Evolutionary conservation across 2,329 filamentous ascomycete genomes (phyloP).

Genomic region (Hymenotorrendiella dingleyae): DNA sequence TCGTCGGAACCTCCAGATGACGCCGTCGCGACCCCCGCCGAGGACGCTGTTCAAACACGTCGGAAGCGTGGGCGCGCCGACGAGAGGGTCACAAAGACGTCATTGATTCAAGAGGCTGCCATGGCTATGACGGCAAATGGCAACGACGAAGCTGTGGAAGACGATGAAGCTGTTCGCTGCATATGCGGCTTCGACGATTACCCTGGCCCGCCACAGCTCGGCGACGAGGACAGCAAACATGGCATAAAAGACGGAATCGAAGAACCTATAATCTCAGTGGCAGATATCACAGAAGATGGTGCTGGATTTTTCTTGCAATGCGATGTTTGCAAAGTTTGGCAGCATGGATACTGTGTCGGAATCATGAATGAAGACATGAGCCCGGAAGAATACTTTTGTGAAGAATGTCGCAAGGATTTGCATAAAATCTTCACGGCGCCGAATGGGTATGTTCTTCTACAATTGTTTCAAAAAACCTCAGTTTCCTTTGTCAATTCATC

Average conservation of each 20-base stretch:
- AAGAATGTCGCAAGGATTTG: constrained; percentile 85
- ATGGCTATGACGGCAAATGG: constrained; percentile 55
- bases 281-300: constrained; percentile 61
- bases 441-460: constrained; percentile 66
- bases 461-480: constrained; percentile 16
- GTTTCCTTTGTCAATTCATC: constrained; percentile 15
- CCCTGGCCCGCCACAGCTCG: constrained; percentile 64
- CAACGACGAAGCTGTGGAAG: constrained; percentile 63
- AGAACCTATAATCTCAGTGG: constrained; percentile 50
- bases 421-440: constrained; percentile 75
- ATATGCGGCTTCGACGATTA: constrained; percentile 94
- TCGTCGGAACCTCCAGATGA: constrained; percentile 66
- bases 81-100: constrained; percentile 40
- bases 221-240: constrained; percentile 48
- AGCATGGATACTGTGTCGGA: constrained; percentile 94
- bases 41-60: constrained; percentile 66
- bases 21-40: constrained; percentile 39
- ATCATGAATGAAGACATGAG: constrained; percentile 91
- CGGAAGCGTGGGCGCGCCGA: constrained; percentile 65
- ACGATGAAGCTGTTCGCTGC: constrained; percentile 93
- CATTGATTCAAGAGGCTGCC: constrained; percentile 36
- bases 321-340: constrained; percentile 97
- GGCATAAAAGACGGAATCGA: constrained; percentile 52
- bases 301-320: constrained; percentile 97
- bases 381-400: constrained; percentile 97